Conservation (phyloP, 768 basidiomycete genomes). For the Floccularia luteovirens region DNA sequence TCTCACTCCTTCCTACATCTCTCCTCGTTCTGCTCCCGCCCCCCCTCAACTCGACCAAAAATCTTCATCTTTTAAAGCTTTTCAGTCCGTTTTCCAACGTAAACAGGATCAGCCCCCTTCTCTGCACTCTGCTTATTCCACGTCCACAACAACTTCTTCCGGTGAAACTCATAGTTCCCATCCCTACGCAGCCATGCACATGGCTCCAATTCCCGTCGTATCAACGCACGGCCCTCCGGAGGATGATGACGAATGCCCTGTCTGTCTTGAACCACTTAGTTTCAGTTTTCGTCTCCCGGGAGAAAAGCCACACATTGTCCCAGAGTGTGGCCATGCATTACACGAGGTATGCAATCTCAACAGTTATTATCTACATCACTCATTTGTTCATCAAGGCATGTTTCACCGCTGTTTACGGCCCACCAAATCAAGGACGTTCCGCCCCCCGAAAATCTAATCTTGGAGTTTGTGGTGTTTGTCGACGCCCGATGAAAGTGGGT, state of each 20-base stretch:
- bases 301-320: slow-evolving; percentile 96
- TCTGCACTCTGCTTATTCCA: slow-evolving; percentile 41
- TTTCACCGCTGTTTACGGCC: slow-evolving; percentile 95
- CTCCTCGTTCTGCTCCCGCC: slow-evolving; percentile 27
- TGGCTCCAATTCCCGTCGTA: slow-evolving; percentile 67
- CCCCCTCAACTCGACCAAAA: slow-evolving; percentile 20
- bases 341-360: slow-evolving; percentile 69
- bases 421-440: slow-evolving; percentile 50
- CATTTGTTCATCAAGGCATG: slow-evolving; percentile 59
- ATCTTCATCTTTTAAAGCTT: slow-evolving; percentile 27
- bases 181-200: slow-evolving; percentile 53
- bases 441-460: slow-evolving; percentile 68
- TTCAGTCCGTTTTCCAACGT: slow-evolving; percentile 47
- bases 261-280: slow-evolving; percentile 92
- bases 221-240: slow-evolving; percentile 54
- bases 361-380: slow-evolving; percentile 6
- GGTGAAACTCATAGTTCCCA: slow-evolving; percentile 34
- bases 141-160: slow-evolving; percentile 28
- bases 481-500: slow-evolving; percentile 93
- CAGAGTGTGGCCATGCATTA: slow-evolving; percentile 96
- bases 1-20: slow-evolving; percentile 37
- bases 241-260: slow-evolving; percentile 89
- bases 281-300: slow-evolving; percentile 91
- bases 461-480: slow-evolving; percentile 95
- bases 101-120: slow-evolving; percentile 35